Conservation (phyloP, 2,329 filamentous ascomycete species). For the Verticillium tricorpus region DNA sequence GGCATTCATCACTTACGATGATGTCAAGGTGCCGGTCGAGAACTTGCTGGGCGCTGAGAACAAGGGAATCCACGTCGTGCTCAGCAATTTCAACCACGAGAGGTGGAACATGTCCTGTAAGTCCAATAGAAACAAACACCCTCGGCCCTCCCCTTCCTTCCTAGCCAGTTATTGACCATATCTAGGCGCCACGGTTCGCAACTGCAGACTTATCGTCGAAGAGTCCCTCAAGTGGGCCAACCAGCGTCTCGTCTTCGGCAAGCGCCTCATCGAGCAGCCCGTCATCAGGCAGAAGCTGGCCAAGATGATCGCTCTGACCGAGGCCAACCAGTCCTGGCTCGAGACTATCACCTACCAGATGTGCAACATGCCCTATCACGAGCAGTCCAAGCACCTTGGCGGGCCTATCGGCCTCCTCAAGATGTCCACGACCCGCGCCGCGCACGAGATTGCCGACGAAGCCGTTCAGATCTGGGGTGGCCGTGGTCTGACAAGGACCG, state of each 20-base stretch:
- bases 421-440: constrained; percentile 69
- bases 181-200: constrained; percentile 54
- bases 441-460: constrained; percentile 80
- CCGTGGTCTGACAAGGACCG: constrained; percentile 71
- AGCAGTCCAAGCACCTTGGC: constrained; percentile 70
- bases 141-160: background rate
- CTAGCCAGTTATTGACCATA: constrained; percentile 6
- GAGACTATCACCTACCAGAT: constrained; percentile 85
- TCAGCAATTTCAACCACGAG: constrained; percentile 88
- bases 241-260: constrained; percentile 79
- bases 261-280: constrained; percentile 77
- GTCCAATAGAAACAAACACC: constrained; percentile 19
- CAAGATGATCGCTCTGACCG: constrained; percentile 78
- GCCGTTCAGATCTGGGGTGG: constrained; percentile 84
- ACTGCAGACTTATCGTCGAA: constrained; percentile 67
- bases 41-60: constrained; percentile 78
- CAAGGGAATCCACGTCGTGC: constrained; percentile 79
- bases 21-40: constrained; percentile 77
- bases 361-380: constrained; percentile 74
- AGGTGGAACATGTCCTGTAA: constrained; percentile 69
- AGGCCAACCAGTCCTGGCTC: constrained; percentile 82
- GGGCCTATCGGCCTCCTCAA: constrained; percentile 82
- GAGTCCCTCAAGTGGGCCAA: constrained; percentile 87
- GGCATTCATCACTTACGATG: constrained; percentile 76
- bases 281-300: constrained; percentile 81